A percentile compares a stretch with the other conserved stretches of the same genome.
Evolutionary conservation across 2,329 filamentous ascomycete genomes (phyloP).

Genomic region (Colletotrichum gigasporum): DNA sequence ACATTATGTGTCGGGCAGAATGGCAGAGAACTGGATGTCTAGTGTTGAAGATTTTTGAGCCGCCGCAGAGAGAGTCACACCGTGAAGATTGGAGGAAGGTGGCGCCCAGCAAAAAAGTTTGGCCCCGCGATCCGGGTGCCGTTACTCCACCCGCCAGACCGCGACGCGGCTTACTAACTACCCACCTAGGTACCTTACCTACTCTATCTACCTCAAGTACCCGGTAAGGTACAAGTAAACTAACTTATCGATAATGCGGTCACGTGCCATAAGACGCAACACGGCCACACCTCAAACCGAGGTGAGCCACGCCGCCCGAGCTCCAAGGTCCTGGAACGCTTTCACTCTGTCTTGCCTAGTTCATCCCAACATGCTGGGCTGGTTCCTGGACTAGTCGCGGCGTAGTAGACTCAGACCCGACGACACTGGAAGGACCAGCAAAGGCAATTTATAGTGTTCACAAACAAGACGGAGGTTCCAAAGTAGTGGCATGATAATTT

Average conservation of each 20-base stretch:
- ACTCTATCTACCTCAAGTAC: no score
- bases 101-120: constrained; percentile 34
- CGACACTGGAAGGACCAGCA: background rate
- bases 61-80: constrained; percentile 25
- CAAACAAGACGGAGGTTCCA: background rate
- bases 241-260: no score
- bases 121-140: constrained; percentile 33
- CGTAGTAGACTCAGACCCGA: background rate
- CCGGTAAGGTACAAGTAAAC: no score
- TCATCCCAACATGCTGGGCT: constrained; percentile 22
- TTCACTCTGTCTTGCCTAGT: background rate
- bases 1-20: constrained; percentile 26
- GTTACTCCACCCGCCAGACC: constrained; percentile 9
- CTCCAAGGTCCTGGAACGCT: background rate
- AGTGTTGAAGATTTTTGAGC: constrained; percentile 19
- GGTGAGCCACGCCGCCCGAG: background rate
- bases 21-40: background rate
- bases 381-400: background rate
- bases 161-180: background rate
- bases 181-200: no score
- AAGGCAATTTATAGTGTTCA: background rate
- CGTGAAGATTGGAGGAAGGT: constrained; percentile 20
- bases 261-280: background rate
- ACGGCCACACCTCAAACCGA: background rate
- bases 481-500: background rate